Conservation (phyloP, 2,329 filamentous ascomycete genomes). For the Elsinoe arachidis region DNA sequence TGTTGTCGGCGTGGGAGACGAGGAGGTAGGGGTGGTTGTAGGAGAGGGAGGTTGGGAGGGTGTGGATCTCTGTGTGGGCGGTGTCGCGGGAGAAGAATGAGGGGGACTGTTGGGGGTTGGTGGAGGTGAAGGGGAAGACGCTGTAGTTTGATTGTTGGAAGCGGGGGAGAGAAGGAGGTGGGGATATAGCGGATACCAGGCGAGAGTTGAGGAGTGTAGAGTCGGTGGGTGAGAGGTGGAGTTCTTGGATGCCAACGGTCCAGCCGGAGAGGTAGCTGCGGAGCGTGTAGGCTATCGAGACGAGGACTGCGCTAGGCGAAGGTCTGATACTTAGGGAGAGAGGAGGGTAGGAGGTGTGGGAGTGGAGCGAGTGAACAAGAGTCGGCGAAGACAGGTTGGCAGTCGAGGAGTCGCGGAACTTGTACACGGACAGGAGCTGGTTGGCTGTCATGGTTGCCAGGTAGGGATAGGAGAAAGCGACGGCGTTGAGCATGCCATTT, state of each 20-base stretch:
- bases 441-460: constrained; percentile 67
- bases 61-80: constrained; percentile 25
- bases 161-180: constrained; percentile 33
- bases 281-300: constrained; percentile 79
- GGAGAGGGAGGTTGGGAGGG: constrained; percentile 42
- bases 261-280: constrained; percentile 69
- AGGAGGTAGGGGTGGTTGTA: constrained; percentile 75
- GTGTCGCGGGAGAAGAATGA: constrained; percentile 12
- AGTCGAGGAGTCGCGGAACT: constrained; percentile 36
- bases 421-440: constrained; percentile 69
- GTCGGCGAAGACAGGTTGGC: constrained; percentile 16
- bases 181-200: constrained; percentile 42
- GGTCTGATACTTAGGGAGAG: constrained; percentile 75
- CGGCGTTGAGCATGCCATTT: constrained; percentile 57
- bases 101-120: constrained; percentile 18
- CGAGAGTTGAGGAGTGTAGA: constrained; percentile 43
- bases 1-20: constrained; percentile 78
- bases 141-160: constrained; percentile 19
- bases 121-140: constrained; percentile 15
- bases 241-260: constrained; percentile 86
- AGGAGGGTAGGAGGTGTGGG: constrained; percentile 68
- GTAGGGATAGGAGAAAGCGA: constrained; percentile 68
- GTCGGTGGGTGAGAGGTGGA: constrained; percentile 51
- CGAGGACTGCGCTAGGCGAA: constrained; percentile 55
- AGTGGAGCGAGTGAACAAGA: constrained; percentile 69